Conservation (phyloP, 129 eudicot genomes). For the Lactuca saligna region DNA sequence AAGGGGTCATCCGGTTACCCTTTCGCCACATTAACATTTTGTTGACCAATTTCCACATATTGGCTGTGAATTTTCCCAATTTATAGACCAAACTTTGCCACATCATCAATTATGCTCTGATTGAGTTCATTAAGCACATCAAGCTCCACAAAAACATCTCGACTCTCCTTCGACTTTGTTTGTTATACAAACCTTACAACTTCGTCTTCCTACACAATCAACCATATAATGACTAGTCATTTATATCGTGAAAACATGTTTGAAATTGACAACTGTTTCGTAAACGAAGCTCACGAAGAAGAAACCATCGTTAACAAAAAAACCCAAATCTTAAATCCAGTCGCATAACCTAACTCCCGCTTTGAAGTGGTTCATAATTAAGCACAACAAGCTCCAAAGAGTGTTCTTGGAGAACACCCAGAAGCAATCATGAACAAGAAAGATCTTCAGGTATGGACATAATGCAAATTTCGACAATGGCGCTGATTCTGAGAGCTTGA, state of each 20-base stretch:
- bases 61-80: too few species aligned
- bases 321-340: slow-evolving; percentile 60
- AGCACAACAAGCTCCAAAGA: slow-evolving; percentile 77
- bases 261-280: slow-evolving; percentile 71
- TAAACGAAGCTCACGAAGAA: slow-evolving; percentile 56
- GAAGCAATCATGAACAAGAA: slow-evolving; percentile 40
- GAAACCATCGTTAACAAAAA: slow-evolving; percentile 44
- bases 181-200: slow-evolving; percentile 48
- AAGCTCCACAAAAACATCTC: too few species aligned
- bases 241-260: slow-evolving; percentile 77
- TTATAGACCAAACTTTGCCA: too few species aligned
- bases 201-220: slow-evolving; percentile 55
- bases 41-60: too few species aligned
- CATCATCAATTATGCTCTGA: too few species aligned
- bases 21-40: too few species aligned
- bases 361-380: slow-evolving; percentile 62
- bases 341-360: slow-evolving; percentile 75
- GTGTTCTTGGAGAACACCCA: slow-evolving; percentile 52
- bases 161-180: too few species aligned
- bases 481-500: slow-evolving; percentile 34
- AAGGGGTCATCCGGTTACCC: too few species aligned
- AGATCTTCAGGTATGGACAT: slow-evolving; percentile 78
- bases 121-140: too few species aligned
- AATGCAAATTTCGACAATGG: slow-evolving; percentile 79
- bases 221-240: slow-evolving; percentile 76